Base-by-base conservation (phyloP, 2,329 filamentous ascomycete species). In the Alternaria longipes region DNA sequence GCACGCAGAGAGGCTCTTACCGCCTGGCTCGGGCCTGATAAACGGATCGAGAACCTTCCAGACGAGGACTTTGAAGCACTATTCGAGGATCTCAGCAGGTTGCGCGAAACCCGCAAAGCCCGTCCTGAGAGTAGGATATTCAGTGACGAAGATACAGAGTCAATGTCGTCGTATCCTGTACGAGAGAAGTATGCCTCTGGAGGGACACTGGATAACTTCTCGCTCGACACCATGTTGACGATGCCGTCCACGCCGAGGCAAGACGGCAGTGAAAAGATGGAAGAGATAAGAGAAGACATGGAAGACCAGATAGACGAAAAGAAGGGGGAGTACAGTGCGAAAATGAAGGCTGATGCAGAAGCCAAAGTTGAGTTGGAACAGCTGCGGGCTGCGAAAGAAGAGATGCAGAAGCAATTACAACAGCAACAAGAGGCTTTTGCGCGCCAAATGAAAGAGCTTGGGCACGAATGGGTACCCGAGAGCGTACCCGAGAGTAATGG, bases 161-260 rank as follows among this genome's bases (percentile, higher is more conserved):
- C 94, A 0, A 87, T 91, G 49, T 91, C 90, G 28, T 97, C 94
- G 0, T 97, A 94, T 74, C 90, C 93, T 2, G 84, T 94, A 30
- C 87, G 95, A 53, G 95, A 99, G 71, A 98, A 98, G 74, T 98
- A 98, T 79, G 87, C 97, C 82, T 97, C 94, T 3, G 95, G 91
- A 56, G 94, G 94, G 2, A 97, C 94, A 0, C 85, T 98, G 54
- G 95, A 99, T 80, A 97, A 97, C 75, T 95, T 97, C 73, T 98
- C 94, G 2, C 84, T 99, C 16, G 95, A 99, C 76, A 99, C 95
- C 1, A 91, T 90, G 12, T 84, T 99, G 52, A 99, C 95, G 0
- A 93, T 97, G 85, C 95, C 95, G 2, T 96, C 93, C 0, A 98
- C 94, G 0, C 95, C 95, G 3, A 91, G 88, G 62, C 92, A 75